phyloP scores from a whole-genome alignment of 345 rosid species.

The Acer campestre region DNA sequence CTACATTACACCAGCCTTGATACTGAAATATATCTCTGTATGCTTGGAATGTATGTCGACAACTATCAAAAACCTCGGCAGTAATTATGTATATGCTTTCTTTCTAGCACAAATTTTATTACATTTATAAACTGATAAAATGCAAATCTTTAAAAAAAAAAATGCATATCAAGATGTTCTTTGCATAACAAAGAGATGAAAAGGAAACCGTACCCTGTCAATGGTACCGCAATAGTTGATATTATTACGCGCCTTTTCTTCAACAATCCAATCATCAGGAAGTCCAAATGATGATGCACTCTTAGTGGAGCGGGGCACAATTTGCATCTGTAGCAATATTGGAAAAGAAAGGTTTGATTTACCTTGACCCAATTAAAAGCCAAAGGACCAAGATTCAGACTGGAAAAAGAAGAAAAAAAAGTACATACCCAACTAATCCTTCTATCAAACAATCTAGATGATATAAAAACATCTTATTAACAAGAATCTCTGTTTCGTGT shows the following conservation, averaged over 20 bases:
- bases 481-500: background rate
- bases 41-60: background rate
- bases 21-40: background rate
- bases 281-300: slow-evolving; percentile 24
- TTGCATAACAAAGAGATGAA: background rate
- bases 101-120: background rate
- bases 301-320: slow-evolving; percentile 23
- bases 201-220: slow-evolving; percentile 37
- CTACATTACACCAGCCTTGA: background rate
- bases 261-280: slow-evolving; percentile 43
- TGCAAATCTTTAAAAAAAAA: background rate
- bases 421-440: background rate
- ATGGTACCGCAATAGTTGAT: slow-evolving; percentile 16
- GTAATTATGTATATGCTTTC: background rate
- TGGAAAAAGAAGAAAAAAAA: background rate
- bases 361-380: background rate
- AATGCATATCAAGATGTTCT: background rate
- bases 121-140: background rate
- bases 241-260: slow-evolving; percentile 32
- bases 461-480: background rate
- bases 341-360: background rate
- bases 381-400: background rate
- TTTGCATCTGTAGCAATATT: slow-evolving; percentile 33
- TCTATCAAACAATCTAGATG: background rate
- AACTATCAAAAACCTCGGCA: background rate